A percentile compares a stretch with the other conserved stretches of the same genome.
These are phyloP conservation scores for Westerdykella sp. DNA, from an alignment of 2,329 filamentous ascomycete species.

Conservation along the genomic window DNA sequence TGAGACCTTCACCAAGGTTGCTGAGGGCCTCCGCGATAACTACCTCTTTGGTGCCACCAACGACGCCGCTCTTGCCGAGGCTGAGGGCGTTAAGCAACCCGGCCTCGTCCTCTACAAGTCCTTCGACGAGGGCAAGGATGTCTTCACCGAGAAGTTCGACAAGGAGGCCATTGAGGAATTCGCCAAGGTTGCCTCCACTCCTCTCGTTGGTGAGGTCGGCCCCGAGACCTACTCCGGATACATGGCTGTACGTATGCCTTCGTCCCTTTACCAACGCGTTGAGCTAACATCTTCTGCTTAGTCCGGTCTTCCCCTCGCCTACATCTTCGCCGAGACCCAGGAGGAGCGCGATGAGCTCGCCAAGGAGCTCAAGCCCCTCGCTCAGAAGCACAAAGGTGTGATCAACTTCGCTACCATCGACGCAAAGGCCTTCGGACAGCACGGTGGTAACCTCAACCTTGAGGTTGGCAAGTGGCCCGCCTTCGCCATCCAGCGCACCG, in stretches of 20 bases:
- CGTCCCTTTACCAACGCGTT: background rate
- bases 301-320: conserved; percentile 86
- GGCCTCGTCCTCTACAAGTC: conserved; percentile 92
- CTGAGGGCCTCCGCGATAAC: conserved; percentile 72
- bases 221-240: conserved; percentile 95
- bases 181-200: conserved; percentile 76
- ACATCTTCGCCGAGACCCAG: conserved; percentile 89
- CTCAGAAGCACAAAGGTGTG: conserved; percentile 84
- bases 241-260: conserved; percentile 61
- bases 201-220: conserved; percentile 90
- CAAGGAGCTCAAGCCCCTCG: conserved; percentile 73
- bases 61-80: conserved; percentile 78
- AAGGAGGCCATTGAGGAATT: conserved; percentile 74
- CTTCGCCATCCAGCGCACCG: conserved; percentile 93
- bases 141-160: conserved; percentile 76
- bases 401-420: conserved; percentile 99
- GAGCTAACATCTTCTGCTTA: conserved; percentile 20
- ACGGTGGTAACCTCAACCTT: conserved; percentile 95
- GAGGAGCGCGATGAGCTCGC: conserved; percentile 82
- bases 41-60: conserved; percentile 88
- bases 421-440: conserved; percentile 86
- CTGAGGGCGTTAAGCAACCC: conserved; percentile 81
- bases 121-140: conserved; percentile 92
- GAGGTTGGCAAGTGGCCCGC: conserved; percentile 92
- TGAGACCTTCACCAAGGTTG: conserved; percentile 72